Evolutionary conservation across 2,329 filamentous ascomycete species (phyloP).

Genomic region (Nigrospora sphaerica): DNA sequence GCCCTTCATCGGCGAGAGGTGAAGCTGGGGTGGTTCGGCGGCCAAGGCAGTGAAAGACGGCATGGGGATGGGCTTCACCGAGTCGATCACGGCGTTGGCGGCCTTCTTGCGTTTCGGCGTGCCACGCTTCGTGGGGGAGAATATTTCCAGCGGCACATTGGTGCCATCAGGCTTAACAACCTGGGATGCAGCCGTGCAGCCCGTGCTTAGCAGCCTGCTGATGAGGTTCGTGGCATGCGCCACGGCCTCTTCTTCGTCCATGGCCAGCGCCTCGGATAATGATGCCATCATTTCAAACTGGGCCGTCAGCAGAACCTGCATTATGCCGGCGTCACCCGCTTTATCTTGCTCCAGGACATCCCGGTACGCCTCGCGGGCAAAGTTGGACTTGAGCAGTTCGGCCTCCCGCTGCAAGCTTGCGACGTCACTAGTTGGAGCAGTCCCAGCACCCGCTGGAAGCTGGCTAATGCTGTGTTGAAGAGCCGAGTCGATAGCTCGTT

Average conservation of each 20-base stretch:
- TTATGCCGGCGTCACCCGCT: conserved; percentile 64
- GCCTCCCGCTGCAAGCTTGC: conserved; percentile 72
- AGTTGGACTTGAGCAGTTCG: conserved; percentile 76
- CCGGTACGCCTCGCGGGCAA: conserved; percentile 70
- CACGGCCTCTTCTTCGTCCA: conserved; percentile 79
- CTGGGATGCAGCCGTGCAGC: conserved; percentile 67
- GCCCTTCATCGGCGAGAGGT: conserved; percentile 60
- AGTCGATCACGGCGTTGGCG: conserved; percentile 24
- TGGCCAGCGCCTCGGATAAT: conserved; percentile 70
- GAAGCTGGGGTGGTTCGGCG: conserved; percentile 27
- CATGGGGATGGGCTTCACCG: conserved; percentile 35
- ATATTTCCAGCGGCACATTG: conserved; percentile 53
- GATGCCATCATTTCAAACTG: conserved; percentile 89
- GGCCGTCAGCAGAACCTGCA: conserved; percentile 79
- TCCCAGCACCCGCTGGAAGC: conserved; percentile 62
- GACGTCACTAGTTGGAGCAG: conserved; percentile 59
- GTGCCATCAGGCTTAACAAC: conserved; percentile 84
- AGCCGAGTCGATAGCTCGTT: conserved; percentile 78
- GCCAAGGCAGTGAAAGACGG: conserved; percentile 31
- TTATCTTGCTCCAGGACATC: conserved; percentile 81
- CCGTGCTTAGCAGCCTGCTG: conserved; percentile 68
- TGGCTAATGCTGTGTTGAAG: conserved; percentile 79
- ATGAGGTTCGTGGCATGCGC: conserved; percentile 72
- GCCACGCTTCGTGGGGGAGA: conserved; percentile 63
- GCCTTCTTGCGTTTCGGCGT: conserved; percentile 70